Evolutionary conservation across 495 filamentous ascomycete genomes (phyloP), one percentile per base, ranked within the genome.

Genomic region (Hypoxylon trugodes): DNA sequence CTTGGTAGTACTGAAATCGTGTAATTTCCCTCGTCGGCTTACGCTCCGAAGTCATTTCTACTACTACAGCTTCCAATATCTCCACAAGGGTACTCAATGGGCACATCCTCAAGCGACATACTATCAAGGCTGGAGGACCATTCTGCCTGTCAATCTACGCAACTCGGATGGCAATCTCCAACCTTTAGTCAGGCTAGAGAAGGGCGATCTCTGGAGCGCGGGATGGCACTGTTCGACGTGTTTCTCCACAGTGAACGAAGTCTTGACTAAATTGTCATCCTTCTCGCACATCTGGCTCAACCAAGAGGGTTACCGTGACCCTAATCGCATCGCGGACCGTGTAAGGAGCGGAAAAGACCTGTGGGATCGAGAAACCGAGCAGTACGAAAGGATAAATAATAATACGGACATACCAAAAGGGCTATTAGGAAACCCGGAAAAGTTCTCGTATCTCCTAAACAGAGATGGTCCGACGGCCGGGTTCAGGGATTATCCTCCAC

Each of bases 171-270:
- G 76, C 42, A 70, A 71, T 13, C 22, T 74, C 30, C 69, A 71
- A 59, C 69, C 68, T 6, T 33, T 69, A 13, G 57, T 66, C 33
- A 65, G 58, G 30, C 73, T 75, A 45, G 76, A 80, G 25, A 73
- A 74, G 59, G 71, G 62, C n/a, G 72, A 79, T 18, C 26, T 85
- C 2, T 70, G 58, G 57, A 79, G 78, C 61, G 81, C 83, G 0
- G 76, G 72, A 4, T 86, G 83, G 83, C 81, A 84, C 63, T 86
- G 84, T 69, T 80, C 79, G 25, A 79, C 73, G 10, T 86, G 84
- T 62, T 83, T 85, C 54, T 73, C 70, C 9, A 83, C 77, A 6
- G 51, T 86, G 4, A 69, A 75, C 1, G 77, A 85, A 62, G 58
- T 86, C 61, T 66, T 80, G 45, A 76, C 68, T n/a, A 85, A 84